Base-by-base conservation (phyloP, 1,139 yeast genomes). In the Yarrowia galli region DNA sequence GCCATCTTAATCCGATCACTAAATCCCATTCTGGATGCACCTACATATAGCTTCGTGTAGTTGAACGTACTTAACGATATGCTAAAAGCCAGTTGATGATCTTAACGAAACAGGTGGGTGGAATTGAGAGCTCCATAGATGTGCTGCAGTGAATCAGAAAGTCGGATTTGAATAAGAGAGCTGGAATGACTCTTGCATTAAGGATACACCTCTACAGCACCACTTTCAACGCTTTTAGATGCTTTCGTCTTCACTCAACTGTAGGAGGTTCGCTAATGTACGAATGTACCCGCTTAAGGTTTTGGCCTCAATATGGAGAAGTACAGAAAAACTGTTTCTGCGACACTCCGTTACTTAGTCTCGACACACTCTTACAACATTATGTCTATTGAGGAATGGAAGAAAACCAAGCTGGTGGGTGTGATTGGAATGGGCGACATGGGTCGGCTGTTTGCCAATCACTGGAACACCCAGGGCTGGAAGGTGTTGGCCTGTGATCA, bases 371-470 rank as follows among this genome's bases (percentile, higher is more conserved):
- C 51, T 46, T 18, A 16, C 48, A 18, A n/a, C 53, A 48, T 15
- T 15, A 70, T 69, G 43, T 63, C 67, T 42, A 69, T 70, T 23
- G 67, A 67, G 20, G 70, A 73, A 70, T 79, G 81, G 82, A 79
- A 81, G 69, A 67, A 69, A 18, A 72, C 81, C 35, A 89, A 87
- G 75, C 82, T 81, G 49, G 85, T 95, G 65, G 99, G 99, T 2
- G 90, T 95, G 71, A 93, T 95, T 69, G 99, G 99, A 0, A 84
- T 95, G 54, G 99, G 99, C 35, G 99, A 95, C 76, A 95, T 95
- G 99, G 99, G 99, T 18, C 80, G 86, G 56, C 79, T 95, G 71
- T 95, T 95, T 74, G 98, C 98, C 70, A 82, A 83, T 20, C 80
- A 89, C 68, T 89, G 96, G 74, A 82, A 91, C 28, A 83, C 83